Evolutionary conservation across 1,284 basidiomycete species (phyloP).

Genomic region (Ganoderma meredithae): DNA sequence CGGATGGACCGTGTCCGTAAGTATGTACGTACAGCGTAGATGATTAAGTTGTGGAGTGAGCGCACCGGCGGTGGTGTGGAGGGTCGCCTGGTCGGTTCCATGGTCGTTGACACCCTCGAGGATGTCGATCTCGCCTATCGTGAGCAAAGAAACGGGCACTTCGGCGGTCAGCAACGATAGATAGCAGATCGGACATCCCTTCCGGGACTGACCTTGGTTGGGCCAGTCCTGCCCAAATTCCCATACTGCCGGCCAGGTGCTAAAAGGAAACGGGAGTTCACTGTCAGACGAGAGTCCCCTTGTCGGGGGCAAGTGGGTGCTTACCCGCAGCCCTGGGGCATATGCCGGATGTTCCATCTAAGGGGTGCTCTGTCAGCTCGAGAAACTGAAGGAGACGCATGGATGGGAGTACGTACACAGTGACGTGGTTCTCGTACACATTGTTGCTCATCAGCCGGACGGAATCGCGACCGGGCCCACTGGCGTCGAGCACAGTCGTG

Average conservation of each 20-base stretch:
- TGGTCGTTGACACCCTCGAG: conserved; percentile 72
- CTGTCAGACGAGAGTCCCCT: background rate
- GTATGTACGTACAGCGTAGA: background rate
- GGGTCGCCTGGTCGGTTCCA: conserved; percentile 60
- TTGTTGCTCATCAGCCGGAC: conserved; percentile 62
- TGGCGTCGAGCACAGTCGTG: conserved; percentile 51
- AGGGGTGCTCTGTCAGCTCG: background rate
- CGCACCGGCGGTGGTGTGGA: conserved; percentile 65
- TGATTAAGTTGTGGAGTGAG: background rate
- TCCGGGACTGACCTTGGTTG: conserved; percentile 33
- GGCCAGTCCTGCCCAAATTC: conserved; percentile 47
- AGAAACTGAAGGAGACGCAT: background rate
- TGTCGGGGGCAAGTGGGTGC: conserved; percentile 33
- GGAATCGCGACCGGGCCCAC: conserved; percentile 64
- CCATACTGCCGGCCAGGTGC: conserved; percentile 50
- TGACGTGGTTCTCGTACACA: conserved; percentile 59
- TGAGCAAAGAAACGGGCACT: background rate
- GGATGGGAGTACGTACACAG: conserved; percentile 53
- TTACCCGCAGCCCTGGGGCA: conserved; percentile 73
- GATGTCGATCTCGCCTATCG: conserved; percentile 70
- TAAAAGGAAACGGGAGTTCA: conserved; percentile 14
- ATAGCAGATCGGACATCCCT: background rate
- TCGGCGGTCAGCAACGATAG: background rate
- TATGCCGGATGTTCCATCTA: conserved; percentile 62
- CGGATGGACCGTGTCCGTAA: background rate